Percentiles rank a stretch among this genome's conserved stretches.
phyloP scores from a whole-genome alignment of 1,284 basidiomycete species.

The Fomitopsis schrenkii region DNA sequence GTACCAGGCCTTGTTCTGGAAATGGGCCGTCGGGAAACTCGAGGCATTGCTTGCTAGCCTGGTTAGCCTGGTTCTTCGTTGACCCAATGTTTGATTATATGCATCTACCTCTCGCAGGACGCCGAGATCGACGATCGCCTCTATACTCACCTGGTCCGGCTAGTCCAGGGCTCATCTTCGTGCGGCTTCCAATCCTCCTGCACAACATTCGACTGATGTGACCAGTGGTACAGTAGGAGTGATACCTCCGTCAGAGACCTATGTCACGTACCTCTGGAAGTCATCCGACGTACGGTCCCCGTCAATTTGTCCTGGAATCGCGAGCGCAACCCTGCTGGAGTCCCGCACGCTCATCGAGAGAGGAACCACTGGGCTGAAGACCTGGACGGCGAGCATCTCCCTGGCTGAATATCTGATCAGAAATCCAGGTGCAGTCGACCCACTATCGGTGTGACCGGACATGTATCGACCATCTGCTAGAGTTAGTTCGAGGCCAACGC shows the following conservation, averaged over 20 bases:
- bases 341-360: constrained; percentile 66
- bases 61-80: constrained; percentile 27
- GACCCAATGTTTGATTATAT: not conserved
- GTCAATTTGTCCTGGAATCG: constrained; percentile 22
- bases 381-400: constrained; percentile 71
- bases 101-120: constrained; percentile 30
- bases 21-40: constrained; percentile 54
- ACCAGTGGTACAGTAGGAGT: constrained; percentile 9
- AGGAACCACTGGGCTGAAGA: constrained; percentile 74
- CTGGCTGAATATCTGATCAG: constrained; percentile 58
- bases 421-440: constrained; percentile 39
- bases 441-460: not conserved
- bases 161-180: constrained; percentile 36
- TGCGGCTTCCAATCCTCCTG: constrained; percentile 20
- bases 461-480: constrained; percentile 30
- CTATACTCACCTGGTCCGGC: constrained; percentile 52
- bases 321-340: constrained; percentile 58
- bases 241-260: constrained; percentile 46
- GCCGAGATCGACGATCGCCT: constrained; percentile 61
- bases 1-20: constrained; percentile 69
- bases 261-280: constrained; percentile 62
- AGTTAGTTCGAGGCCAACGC: constrained; percentile 39
- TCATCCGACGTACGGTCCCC: constrained; percentile 13
- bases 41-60: constrained; percentile 40
- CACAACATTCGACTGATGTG: not conserved